Base-by-base conservation (phyloP, 306 rosid genomes). In the Alnus rubra region DNA sequence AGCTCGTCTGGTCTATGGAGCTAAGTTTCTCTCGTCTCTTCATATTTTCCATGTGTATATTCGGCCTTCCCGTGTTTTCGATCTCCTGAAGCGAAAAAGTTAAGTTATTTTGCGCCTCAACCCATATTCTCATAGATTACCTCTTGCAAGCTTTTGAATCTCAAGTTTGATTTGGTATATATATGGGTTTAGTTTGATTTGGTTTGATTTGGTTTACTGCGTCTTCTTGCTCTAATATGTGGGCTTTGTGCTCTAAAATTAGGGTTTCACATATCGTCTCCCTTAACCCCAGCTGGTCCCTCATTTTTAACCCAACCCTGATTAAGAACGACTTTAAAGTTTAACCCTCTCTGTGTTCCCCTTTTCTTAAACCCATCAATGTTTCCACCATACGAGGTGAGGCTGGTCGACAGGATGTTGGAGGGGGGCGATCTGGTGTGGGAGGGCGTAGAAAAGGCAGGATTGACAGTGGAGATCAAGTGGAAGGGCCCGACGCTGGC, bases 401-500 rank as follows among this genome's bases (percentile, higher is more conserved):
- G 74, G 49, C 60, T 95, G 45, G 73, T 76, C 39, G 92, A 93
- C 6, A 79, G 68, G 83, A 82, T 80, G 9, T 74, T 96, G 3
- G 87, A 87, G 39, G 89, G 90, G 47, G 84, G 88, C 67, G 86
- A 95, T 92, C 89, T 72, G 82, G 80, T 75, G 73, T 82, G 69
- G 71, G 82, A 85, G 44, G 72, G 77, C 15, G 55, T 56, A 23
- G 84, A 81, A 23, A 85, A 74, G 56, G 79, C 49, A 23, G 75
- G 74, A 80, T 81, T 88, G 78, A 74, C 88, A 42, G 86, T 90
- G 10, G 89, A 96, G 94, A 83, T 96, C 79, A 85, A 86, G 53
- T 96, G 99, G 99, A 96, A 96, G 80, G 97, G 96, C 31, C 90
- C 94, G 3, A 91, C 87, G 68, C 62, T 87, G 83, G 80, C 94